Evolutionary conservation across 2,329 filamentous ascomycete genomes (phyloP).

Genomic region (Colletotrichum lindemuthianum): DNA sequence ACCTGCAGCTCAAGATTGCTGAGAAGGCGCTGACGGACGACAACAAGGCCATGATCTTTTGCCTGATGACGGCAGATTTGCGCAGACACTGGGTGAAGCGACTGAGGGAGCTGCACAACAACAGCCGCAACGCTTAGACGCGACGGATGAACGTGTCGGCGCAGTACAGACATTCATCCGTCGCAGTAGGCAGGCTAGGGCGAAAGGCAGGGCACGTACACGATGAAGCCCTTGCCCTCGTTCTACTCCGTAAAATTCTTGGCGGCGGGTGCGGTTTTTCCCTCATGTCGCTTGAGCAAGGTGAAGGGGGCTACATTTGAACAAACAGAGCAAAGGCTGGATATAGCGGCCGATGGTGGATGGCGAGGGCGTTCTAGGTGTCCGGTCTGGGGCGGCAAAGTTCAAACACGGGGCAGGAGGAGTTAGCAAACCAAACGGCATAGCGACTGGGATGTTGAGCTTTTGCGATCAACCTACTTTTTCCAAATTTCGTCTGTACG

Average conservation of each 20-base stretch:
- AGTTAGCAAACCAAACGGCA: constrained; percentile 37
- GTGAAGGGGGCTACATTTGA: not conserved
- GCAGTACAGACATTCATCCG: not conserved
- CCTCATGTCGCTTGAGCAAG: too few species aligned
- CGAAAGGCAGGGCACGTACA: constrained; percentile 12
- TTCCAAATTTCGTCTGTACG: constrained; percentile 17
- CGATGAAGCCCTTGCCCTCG: constrained; percentile 1
- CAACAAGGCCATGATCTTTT: constrained; percentile 70
- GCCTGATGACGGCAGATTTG: constrained; percentile 65
- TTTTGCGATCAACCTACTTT: constrained; percentile 33
- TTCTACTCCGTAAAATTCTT: constrained; percentile 9
- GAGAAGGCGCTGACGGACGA: constrained; percentile 68
- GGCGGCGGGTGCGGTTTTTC: not conserved
- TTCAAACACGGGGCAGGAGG: constrained; percentile 27
- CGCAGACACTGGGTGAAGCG: constrained; percentile 66
- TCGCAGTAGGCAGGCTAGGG: not conserved
- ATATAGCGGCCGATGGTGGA: constrained; percentile 12
- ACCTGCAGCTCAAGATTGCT: constrained; percentile 68
- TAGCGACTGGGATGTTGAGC: constrained; percentile 35
- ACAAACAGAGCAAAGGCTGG: constrained; percentile 15
- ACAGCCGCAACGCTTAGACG: constrained; percentile 38
- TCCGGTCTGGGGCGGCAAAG: constrained; percentile 23
- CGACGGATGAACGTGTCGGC: not conserved
- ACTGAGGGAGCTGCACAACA: constrained; percentile 57
- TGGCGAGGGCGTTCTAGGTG: constrained; percentile 33